Percentiles rank a stretch among this genome's conserved stretches.
Conservation (phyloP, 306 rosid species). For the Sophora flavescens region DNA sequence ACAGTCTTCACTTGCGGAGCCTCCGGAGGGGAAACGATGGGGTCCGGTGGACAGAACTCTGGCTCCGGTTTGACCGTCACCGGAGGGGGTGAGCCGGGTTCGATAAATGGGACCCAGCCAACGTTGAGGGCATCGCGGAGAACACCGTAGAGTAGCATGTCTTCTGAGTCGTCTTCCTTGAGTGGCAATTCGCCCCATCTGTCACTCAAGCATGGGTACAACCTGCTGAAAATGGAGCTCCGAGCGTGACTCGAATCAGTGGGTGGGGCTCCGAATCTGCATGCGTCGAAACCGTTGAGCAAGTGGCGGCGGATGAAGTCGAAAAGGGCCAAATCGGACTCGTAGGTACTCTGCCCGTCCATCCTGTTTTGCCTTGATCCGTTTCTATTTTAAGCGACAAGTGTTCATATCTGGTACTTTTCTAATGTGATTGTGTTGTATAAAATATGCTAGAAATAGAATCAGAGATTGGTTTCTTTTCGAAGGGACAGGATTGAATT, state of each 20-base stretch:
- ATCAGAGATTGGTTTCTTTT: too few species aligned
- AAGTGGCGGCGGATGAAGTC: slow-evolving; percentile 78
- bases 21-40: too few species aligned
- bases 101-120: slow-evolving; percentile 85
- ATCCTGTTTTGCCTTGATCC: slow-evolving; percentile 5
- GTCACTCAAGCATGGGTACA: slow-evolving; percentile 72
- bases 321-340: slow-evolving; percentile 55
- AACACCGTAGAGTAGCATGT: slow-evolving; percentile 78
- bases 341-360: slow-evolving; percentile 46
- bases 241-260: slow-evolving; percentile 40
- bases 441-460: too few species aligned
- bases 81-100: slow-evolving; percentile 7
- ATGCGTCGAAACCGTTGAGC: slow-evolving; percentile 61
- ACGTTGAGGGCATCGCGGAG: slow-evolving; percentile 73
- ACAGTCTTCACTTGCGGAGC: too few species aligned
- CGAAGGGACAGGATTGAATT: too few species aligned
- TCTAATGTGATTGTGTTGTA: too few species aligned
- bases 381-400: too few species aligned
- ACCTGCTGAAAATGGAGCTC: slow-evolving; percentile 69
- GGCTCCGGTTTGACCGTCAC: slow-evolving; percentile 62
- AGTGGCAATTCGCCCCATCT: slow-evolving; percentile 89
- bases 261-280: slow-evolving; percentile 38
- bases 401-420: too few species aligned
- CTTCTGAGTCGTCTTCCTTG: slow-evolving; percentile 79
- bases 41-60: not conserved